phyloP scores from a whole-genome alignment of 208 protist species.

The Naegleria fowleri region DNA sequence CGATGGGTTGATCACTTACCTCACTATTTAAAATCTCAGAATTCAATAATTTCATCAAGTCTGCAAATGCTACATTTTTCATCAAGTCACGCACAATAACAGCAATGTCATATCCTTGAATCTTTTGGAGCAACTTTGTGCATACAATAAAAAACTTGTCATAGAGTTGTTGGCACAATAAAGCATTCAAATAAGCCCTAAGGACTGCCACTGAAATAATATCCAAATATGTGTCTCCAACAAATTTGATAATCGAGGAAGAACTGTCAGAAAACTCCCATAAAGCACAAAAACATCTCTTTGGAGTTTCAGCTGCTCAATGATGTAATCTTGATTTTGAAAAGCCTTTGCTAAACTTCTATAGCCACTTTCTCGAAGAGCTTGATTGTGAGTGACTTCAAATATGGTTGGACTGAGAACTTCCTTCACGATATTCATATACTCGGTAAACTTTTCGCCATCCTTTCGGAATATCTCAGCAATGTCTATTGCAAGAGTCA shows the following conservation, averaged over 20 bases:
- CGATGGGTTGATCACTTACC: too few relatives aligned
- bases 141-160: slow-evolving; percentile 19
- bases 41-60: neutral
- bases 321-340: neutral
- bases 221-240: neutral
- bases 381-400: neutral
- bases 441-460: neutral
- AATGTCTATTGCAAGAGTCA: neutral
- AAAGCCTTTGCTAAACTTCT: neutral
- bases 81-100: neutral
- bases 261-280: neutral
- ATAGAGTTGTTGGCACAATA: neutral
- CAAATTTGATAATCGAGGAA: neutral
- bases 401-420: neutral
- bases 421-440: neutral
- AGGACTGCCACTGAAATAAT: neutral
- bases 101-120: slow-evolving; percentile 19
- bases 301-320: slow-evolving; percentile 3
- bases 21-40: neutral
- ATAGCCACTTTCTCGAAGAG: slow-evolving; percentile 13
- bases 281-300: slow-evolving; percentile 16
- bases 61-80: neutral
- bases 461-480: neutral
- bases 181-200: neutral
- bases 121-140: neutral